Percentiles rank a stretch among this genome's conserved stretches.
Evolutionary conservation across 2,329 filamentous ascomycete genomes (phyloP).

Genomic region (Colletotrichum sp.): DNA sequence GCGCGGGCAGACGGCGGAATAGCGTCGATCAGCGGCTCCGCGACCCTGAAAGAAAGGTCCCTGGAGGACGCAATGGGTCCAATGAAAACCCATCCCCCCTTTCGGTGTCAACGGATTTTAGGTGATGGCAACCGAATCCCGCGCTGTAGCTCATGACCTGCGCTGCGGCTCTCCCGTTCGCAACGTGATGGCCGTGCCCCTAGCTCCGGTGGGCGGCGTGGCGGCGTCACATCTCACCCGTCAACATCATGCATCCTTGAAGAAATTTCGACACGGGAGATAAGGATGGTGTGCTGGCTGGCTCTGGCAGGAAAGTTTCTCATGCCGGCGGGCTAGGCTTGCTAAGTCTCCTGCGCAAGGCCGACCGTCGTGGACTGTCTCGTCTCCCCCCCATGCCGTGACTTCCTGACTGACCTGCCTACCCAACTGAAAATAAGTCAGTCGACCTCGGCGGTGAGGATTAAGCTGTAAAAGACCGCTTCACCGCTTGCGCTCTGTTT

Average conservation of each 20-base stretch:
- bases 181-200: not conserved
- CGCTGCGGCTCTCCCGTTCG: not conserved
- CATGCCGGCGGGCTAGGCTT: not conserved
- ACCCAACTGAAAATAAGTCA: not conserved
- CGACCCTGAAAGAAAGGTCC: not conserved
- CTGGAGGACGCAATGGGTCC: not conserved
- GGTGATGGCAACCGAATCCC: not conserved
- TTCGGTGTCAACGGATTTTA: not conserved
- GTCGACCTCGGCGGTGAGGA: constrained; percentile 2
- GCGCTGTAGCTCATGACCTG: not conserved
- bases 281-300: not conserved
- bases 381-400: not conserved
- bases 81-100: not conserved
- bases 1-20: not conserved
- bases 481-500: constrained; percentile 20
- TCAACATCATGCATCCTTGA: not conserved
- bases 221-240: not conserved
- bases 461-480: not conserved
- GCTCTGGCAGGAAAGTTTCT: not conserved
- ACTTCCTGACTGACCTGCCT: not conserved
- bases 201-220: not conserved
- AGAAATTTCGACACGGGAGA: not conserved
- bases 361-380: not conserved
- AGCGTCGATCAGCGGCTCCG: constrained; percentile 14
- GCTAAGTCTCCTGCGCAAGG: not conserved